Evolutionary conservation across 148 eudicot genomes (phyloP), one percentile per base, ranked within the genome.

Genomic region (Drosera capensis): DNA sequence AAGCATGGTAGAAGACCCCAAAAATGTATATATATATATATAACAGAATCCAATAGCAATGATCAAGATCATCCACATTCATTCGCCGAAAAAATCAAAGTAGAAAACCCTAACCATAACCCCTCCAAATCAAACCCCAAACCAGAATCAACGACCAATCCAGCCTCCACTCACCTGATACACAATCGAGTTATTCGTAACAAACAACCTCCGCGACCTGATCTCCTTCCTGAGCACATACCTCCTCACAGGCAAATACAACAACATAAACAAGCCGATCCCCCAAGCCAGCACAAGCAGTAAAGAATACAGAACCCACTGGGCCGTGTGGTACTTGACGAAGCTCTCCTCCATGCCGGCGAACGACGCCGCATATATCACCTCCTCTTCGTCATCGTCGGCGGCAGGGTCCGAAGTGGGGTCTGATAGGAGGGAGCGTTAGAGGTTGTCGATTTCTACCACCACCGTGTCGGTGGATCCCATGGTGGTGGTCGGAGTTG

Each of bases 201-300:
- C 43, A 68, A 64, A 86, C 52, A 86, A 78, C 43, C 65, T 69
- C n/a, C 85, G 54, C 0, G 96, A 86, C 0, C 68, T 74, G 34
- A 86, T 40, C 30, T 75, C 93, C 49, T 57, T 65, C 0, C 79
- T 77, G 60, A 78, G 39, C 3, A 81, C 63, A 23, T 75, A 75
- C 28, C 87, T 63, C 45, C 93, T 72, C 25, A 86, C 46, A 6
- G 96, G 96, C 46, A 82, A 45, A 56, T 82, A 86, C 13, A 82
- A 16, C 35, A 86, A 31, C 96, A 86, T 86, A 49, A 86, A 49
- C 6, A 86, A 23, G 20, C 96, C 96, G 56, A 78, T 48, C 24
- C 96, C 96, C 94, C 87, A 86, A 9, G 80, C 93, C 57, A 86
- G 63, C 14, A 86, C 40, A 60, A 73, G 40, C 14, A 73, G 58